Conservation (phyloP, 768 basidiomycete species). For the Russula olivacea region DNA sequence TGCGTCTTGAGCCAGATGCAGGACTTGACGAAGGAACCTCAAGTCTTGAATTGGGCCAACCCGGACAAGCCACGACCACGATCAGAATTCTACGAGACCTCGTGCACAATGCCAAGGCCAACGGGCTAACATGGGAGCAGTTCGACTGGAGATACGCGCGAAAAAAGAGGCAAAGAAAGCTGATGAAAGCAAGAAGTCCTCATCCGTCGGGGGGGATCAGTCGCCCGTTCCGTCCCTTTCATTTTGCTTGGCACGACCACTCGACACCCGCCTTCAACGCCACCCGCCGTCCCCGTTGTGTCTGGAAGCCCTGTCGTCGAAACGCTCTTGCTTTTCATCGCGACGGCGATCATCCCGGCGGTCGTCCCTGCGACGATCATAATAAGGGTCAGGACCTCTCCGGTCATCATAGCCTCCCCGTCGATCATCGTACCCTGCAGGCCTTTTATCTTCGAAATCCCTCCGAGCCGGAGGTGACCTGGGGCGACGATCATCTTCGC, state of each 20-base stretch:
- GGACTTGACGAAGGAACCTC: slow-evolving; percentile 18
- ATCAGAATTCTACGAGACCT: slow-evolving; percentile 25
- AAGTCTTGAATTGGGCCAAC: slow-evolving; percentile 23
- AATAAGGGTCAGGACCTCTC: slow-evolving; percentile 78
- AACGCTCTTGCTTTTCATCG: slow-evolving; percentile 79
- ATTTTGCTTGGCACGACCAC: slow-evolving; percentile 23
- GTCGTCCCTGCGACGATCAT: slow-evolving; percentile 81
- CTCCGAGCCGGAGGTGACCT: slow-evolving; percentile 78
- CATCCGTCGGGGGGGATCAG: slow-evolving; percentile 23
- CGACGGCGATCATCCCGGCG: slow-evolving; percentile 72
- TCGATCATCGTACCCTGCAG: slow-evolving; percentile 91
- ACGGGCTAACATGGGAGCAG: slow-evolving; percentile 25
- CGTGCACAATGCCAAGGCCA: slow-evolving; percentile 26
- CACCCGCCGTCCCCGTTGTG: slow-evolving; percentile 76
- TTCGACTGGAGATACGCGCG: slow-evolving; percentile 25
- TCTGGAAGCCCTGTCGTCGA: slow-evolving; percentile 65
- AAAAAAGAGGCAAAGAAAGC: slow-evolving; percentile 23
- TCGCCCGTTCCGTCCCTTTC: slow-evolving; percentile 25
- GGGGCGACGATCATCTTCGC: slow-evolving; percentile 73
- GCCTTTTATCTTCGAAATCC: slow-evolving; percentile 78
- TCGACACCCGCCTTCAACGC: slow-evolving; percentile 48
- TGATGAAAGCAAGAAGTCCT: slow-evolving; percentile 26
- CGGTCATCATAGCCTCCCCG: slow-evolving; percentile 79
- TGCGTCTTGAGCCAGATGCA: slow-evolving; percentile 10
- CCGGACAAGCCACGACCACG: slow-evolving; percentile 25